Evolutionary conservation across 257 asterid species (phyloP).

Genomic region (Solanum habrochaites): DNA sequence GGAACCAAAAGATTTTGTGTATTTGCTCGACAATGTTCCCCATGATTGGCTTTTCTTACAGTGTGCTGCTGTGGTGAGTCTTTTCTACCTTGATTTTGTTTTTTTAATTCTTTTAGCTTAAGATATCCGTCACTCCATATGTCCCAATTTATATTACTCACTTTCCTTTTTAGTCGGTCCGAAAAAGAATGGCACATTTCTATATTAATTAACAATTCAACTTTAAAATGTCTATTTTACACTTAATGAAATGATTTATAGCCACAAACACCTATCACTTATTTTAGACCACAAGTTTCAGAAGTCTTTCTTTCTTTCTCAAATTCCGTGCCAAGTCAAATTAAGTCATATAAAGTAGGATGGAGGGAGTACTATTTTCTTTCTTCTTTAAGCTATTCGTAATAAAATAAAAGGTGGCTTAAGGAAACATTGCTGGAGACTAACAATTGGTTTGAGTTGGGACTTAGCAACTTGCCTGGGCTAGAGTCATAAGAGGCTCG

Average conservation of each 20-base stretch:
- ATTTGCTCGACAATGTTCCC: slow-evolving; percentile 66
- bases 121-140: neutral
- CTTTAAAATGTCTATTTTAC: neutral
- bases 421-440: neutral
- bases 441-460: neutral
- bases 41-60: slow-evolving; percentile 87
- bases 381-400: neutral
- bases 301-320: neutral
- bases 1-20: slow-evolving; percentile 59
- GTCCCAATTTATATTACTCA: neutral
- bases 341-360: neutral
- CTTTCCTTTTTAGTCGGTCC: neutral
- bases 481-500: neutral
- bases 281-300: neutral
- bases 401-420: neutral
- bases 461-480: neutral
- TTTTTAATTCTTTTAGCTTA: neutral
- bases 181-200: neutral
- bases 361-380: neutral
- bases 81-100: neutral
- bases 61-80: slow-evolving; percentile 79
- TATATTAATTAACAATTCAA: neutral
- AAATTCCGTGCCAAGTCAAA: neutral
- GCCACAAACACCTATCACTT: neutral
- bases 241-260: neutral